Evolutionary conservation across 2,329 filamentous ascomycete genomes (phyloP), one percentile per base, ranked within the genome.

Genomic region (Neofusicoccum ribis): DNA sequence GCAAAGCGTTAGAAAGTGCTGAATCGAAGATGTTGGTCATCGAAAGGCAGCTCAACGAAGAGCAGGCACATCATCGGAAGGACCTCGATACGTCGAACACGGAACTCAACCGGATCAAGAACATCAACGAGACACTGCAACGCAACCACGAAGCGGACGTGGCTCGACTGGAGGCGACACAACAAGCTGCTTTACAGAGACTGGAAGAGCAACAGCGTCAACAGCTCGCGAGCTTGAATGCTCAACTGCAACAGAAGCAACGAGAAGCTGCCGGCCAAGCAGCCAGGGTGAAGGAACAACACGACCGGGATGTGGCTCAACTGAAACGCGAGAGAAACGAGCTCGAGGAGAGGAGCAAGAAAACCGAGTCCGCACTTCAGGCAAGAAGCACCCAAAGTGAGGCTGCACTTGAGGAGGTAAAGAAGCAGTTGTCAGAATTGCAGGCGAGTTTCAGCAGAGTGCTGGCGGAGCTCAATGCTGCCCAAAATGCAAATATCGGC

Each of bases 41-140:
- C 8, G 82, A 85, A 65, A 82, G 86, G 62, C 85, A 82, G 68
- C 74, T 91, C 17, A 87, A 89, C 17, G 90, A 93, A 71, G 91
- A 93, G 72, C 87, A 90, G 71, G 86, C 88, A 6, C 89, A 93
- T 67, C 89, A 91, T 74, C 85, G 86, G 31, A 87, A 85, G 68
- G 84, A 86, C 1, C 90, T 88, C 69, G 75, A 82, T 63, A 77
- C 76, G 5, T 70, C 79, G 47, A 76, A 78, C 67, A 79, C 80
- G 11, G 81, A 83, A 67, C 68, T 81, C 8, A 79, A 77, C 31
- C 77, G 86, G 44, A 82, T 91, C 56, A 89, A 88, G 68, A 85
- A 83, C 41, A 84, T 89, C 69, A 91, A 92, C 64, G 89, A 94
- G 58, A 85, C 85, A 7, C 79, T 93, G 17, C 90, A 92, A 70